These are phyloP conservation scores for Arxiozyma slooffiae DNA, from an alignment of 1,139 yeast genomes.

Conservation along the genomic window DNA sequence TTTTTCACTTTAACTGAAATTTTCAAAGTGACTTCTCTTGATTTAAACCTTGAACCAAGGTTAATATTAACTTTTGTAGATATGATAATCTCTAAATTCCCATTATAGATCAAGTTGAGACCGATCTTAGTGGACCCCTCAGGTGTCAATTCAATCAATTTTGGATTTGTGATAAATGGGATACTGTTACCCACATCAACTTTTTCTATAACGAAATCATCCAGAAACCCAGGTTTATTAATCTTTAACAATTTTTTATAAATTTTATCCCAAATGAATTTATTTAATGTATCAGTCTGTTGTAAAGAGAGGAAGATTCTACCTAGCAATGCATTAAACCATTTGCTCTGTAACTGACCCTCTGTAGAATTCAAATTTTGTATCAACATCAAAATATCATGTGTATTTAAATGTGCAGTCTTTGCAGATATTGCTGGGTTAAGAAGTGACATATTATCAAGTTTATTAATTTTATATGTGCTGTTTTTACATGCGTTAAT, in stretches of 20 bases:
- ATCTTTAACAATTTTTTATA: slow-evolving; percentile 66
- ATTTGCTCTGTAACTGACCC: slow-evolving; percentile 72
- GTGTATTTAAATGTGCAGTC: slow-evolving; percentile 61
- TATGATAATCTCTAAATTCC: slow-evolving; percentile 62
- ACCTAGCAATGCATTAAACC: slow-evolving; percentile 85
- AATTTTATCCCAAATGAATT: slow-evolving; percentile 48
- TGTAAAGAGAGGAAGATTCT: slow-evolving; percentile 69
- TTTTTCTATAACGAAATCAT: slow-evolving; percentile 63
- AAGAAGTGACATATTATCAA: slow-evolving; percentile 8
- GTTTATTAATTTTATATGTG: background rate
- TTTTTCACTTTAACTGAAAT: slow-evolving; percentile 60
- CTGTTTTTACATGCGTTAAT: slow-evolving; percentile 57
- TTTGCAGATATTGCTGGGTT: slow-evolving; percentile 54
- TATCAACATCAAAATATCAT: slow-evolving; percentile 62
- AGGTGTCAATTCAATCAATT: slow-evolving; percentile 58
- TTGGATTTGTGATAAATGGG: slow-evolving; percentile 71
- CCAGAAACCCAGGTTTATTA: slow-evolving; percentile 78
- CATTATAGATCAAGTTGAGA: slow-evolving; percentile 57
- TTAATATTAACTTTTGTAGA: slow-evolving; percentile 70
- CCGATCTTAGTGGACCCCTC: slow-evolving; percentile 69
- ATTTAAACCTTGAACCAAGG: slow-evolving; percentile 64
- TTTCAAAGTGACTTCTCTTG: slow-evolving; percentile 67
- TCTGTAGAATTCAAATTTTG: slow-evolving; percentile 73
- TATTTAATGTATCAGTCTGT: slow-evolving; percentile 55
- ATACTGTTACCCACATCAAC: slow-evolving; percentile 73